Conservation (phyloP, 441 rosid genomes). For the Raphanus hybrid region DNA sequence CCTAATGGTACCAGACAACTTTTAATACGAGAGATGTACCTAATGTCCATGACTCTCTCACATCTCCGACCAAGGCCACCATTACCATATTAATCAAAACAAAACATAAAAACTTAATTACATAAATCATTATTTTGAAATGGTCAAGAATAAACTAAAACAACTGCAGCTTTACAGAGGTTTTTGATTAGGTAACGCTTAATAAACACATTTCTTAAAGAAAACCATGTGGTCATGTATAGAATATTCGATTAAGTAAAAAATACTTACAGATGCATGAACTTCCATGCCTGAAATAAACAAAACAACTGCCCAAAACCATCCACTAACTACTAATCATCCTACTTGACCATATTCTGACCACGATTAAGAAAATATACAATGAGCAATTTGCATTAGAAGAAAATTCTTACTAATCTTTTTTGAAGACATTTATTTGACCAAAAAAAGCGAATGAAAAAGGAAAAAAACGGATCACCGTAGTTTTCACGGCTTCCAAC, state of each 20-base stretch:
- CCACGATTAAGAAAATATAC: background rate
- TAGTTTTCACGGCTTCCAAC: slow-evolving; percentile 14
- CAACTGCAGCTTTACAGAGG: background rate
- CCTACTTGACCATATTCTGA: slow-evolving; percentile 27
- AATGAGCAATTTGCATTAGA: background rate
- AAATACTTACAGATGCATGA: slow-evolving; percentile 13
- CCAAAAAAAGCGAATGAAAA: background rate
- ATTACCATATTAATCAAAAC: background rate
- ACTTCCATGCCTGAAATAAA: slow-evolving; percentile 4
- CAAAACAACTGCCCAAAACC: slow-evolving; percentile 2
- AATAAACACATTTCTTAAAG: background rate
- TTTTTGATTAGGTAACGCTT: background rate
- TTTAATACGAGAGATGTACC: background rate
- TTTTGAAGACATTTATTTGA: background rate
- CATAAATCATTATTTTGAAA: background rate
- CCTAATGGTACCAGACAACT: no score
- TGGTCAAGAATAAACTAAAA: background rate
- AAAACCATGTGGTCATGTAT: slow-evolving; percentile 8
- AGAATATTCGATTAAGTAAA: slow-evolving; percentile 5
- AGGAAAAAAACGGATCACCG: background rate
- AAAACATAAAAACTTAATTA: background rate
- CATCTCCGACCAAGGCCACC: background rate
- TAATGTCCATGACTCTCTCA: background rate
- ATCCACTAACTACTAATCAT: slow-evolving; percentile 11
- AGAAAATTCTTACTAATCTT: background rate